Evolutionary conservation across 176 grass and related monocot genomes (phyloP).

Genomic region (Eleusine coracana): DNA sequence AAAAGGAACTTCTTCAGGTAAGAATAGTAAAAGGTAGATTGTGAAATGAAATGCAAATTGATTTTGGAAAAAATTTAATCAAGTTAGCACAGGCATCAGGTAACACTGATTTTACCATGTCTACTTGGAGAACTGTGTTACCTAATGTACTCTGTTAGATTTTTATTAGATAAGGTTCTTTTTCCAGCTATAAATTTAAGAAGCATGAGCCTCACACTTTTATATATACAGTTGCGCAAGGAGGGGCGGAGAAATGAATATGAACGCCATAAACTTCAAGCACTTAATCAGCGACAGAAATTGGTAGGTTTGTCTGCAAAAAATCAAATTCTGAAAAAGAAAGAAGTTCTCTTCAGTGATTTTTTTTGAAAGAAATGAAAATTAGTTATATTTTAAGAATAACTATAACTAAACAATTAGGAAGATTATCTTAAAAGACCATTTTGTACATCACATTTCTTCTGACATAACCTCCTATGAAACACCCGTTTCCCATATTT

Average conservation of each 20-base stretch:
- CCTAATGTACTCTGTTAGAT: slow-evolving; percentile 22
- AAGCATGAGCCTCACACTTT: slow-evolving; percentile 21
- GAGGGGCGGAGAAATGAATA: slow-evolving; percentile 98
- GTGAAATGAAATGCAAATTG: slow-evolving; percentile 23
- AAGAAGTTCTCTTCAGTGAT: background rate
- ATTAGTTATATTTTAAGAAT: background rate
- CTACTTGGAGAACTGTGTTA: slow-evolving; percentile 9
- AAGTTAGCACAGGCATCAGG: slow-evolving; percentile 13
- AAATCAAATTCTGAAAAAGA: slow-evolving; percentile 5
- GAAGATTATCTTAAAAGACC: background rate
- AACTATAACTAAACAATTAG: background rate
- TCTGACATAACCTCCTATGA: background rate
- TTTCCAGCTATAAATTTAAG: slow-evolving; percentile 6
- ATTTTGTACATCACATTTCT: background rate
- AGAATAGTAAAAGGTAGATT: background rate
- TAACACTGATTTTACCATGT: slow-evolving; percentile 10
- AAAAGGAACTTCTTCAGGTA: slow-evolving; percentile 98
- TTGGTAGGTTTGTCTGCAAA: slow-evolving; percentile 54
- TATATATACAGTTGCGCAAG: slow-evolving; percentile 68
- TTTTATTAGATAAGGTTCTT: slow-evolving; percentile 20
- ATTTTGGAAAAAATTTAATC: background rate
- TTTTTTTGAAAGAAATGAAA: background rate
- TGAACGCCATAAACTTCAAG: slow-evolving; percentile 96
- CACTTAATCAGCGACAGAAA: slow-evolving; percentile 95
- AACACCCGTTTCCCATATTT: background rate